Evolutionary conservation across 257 asterid genomes (phyloP), one percentile per base, ranked within the genome.

Genomic region (Solanum tarapatanum): DNA sequence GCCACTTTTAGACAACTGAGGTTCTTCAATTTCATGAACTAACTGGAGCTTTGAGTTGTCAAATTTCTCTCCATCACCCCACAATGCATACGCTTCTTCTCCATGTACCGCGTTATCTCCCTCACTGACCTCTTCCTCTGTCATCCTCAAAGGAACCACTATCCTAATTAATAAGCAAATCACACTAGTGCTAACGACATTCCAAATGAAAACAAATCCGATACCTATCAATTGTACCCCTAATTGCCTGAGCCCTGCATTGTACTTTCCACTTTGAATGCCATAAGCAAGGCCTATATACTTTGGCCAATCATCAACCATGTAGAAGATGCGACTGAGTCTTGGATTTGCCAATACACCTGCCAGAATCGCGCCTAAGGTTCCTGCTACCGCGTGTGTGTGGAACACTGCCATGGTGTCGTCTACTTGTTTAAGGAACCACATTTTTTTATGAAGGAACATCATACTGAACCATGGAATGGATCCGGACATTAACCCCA

Each of bases 401-500:
- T 95, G 98, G 93, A 94, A 91, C 2, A 95, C 97, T 17, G 94
- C 97, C 92, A 95, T 70, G 11, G 98, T 94, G 90, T 95, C 98
- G 43, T 94, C 98, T 6, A 94, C 95, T 62, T 93, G 92, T 64
- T 91, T 91, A 6, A 95, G 92, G 3, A 95, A 86, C 89, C 90
- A 73, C 4, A 88, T 88, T 87, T 91, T 94, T 91, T 95, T 94
- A 92, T 95, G 98, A 37, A 96, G 92, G 83, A 94, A 90, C 98
- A 94, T 96, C 98, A 96, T 96, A 1, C 94, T 94, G 91, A 91
- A 93, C 98, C 98, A 96, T 2, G 98, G 98, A 45, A 96, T 93
- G 84, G 91, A 77, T 43, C 98, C 98, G 2, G 97, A 94, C 86
- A 94, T 26, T 21, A 93, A 0, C 19, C 98, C 98, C 98, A 96